phyloP scores from a whole-genome alignment of 306 rosid species.

The Rubus parviflorus region DNA sequence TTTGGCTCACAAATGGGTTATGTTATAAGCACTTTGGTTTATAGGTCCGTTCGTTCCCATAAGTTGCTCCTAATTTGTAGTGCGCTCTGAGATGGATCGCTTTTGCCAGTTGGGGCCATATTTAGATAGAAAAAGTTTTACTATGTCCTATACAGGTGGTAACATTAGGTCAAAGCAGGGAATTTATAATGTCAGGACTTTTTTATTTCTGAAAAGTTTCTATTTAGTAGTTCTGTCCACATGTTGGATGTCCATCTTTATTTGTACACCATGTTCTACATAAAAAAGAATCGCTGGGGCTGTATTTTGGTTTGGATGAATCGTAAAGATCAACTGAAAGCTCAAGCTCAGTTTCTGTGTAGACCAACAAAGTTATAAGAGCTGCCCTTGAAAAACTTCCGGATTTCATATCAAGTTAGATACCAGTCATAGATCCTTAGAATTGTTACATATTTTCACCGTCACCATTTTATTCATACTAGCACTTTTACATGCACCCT shows the following conservation, averaged over 20 bases:
- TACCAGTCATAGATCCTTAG: not conserved
- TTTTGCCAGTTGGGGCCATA: not conserved
- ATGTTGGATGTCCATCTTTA: not conserved
- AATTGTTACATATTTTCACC: not conserved
- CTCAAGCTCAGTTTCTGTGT: not conserved
- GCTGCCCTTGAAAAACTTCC: not conserved
- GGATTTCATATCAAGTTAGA: not conserved
- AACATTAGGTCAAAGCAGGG: not conserved
- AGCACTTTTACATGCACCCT: too few species aligned
- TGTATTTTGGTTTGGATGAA: not conserved
- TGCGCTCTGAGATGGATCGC: constrained; percentile 1
- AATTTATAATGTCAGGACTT: not conserved
- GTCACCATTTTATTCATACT: not conserved
- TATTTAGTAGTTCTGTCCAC: not conserved
- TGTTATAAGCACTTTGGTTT: not conserved
- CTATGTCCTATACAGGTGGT: not conserved
- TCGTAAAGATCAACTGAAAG: constrained; percentile 6
- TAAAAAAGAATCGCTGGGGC: not conserved
- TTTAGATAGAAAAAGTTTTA: not conserved
- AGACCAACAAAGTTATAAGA: not conserved
- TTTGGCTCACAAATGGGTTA: not conserved
- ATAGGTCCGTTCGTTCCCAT: not conserved
- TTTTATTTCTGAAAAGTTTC: not conserved
- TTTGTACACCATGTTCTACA: not conserved
- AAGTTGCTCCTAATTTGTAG: not conserved